Evolutionary conservation across 225 moss, liverwort and hornwort genomes (phyloP), one percentile per base, ranked within the genome.

Genomic region (Marchantia paleacea): DNA sequence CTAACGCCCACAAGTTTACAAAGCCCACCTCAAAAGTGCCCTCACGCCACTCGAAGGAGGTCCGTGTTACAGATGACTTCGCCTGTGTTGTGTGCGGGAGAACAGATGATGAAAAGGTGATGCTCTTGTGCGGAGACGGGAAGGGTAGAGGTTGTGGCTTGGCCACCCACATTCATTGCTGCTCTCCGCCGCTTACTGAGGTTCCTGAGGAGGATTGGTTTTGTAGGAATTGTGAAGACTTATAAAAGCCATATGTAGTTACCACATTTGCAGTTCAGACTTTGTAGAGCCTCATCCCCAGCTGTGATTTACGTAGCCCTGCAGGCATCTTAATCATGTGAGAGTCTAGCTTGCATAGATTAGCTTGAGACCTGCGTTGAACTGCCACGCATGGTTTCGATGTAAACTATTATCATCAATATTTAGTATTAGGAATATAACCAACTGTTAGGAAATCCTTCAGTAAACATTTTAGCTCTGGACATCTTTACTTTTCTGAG

Each of bases 121-220:
- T 89, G 89, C 84, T 89, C 13, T 77, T 89, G 66, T 89, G 89
- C 51, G 89, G 89, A 49, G 83, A 86, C 52, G 89, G 69, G 13
- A 55, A 89, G 22, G 89, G 83, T 50, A 74, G 24, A 52, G 89
- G 86, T 57, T 89, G 89, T 78, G 89, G 89, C 63, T 31, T 72
- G 10, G 89, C 80, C 54, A 83, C 75, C 24, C 89, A 89, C 79
- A 87, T 79, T 67, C 65, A 79, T 67, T 89, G 89, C 66, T 87
- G 86, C 76, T 48, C 63, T 31, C 86, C 89, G 30, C 84, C 89
- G 8, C 77, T 89, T 29, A 12, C 16, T 0, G 62, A 76, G 47
- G 87, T 89, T 6, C 89, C 89, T 7, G 85, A 82, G 24, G 87
- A 87, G 13, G 89, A 89, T 65, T 89, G 89, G 89, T 87, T 87